Evolutionary conservation across 495 filamentous ascomycete species (phyloP), one percentile per base, ranked within the genome.

Genomic region (Sphaerosporella brunnea): DNA sequence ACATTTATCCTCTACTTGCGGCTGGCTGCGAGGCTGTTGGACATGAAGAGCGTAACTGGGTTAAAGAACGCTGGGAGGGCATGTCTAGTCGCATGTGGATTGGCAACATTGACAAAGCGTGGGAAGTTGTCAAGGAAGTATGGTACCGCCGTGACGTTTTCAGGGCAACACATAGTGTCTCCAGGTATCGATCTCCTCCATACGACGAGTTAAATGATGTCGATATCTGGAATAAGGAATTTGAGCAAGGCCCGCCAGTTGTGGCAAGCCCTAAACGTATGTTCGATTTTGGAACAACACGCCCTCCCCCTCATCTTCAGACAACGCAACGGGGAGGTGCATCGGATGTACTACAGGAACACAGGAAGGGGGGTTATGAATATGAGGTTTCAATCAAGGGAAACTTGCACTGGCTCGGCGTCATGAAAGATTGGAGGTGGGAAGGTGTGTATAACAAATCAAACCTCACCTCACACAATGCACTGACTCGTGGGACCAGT

Each of bases 401-500:
- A 10, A 64, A 66, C 28, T 64, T 79, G 51, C 81, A 86, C 61
- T 86, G 81, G 81, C 69, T 79, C 10, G 77, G 78, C 47, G 78
- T 86, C 37, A 86, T 86, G 81, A 73, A 74, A 50, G 80, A 84
- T 49, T 82, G 75, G 75, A 66, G 70, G 13, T 86, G 81, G 81
- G 81, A 85, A 71, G 75, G 79, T 82, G 65, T 64, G 69, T 60
- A 48, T 45, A n/a, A n/a, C n/a, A 52, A 44, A 48, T 36, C 16
- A 45, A 47, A 36, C 24, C 19, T 34, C 4, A 16, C n/a, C 10
- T 40, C n/a, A 40, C 10, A n/a, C 37, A 40, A 9, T 32, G 20
- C 21, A 21, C 37, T 40, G 37, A 40, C 37, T 16, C n/a, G n/a
- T 40, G 37, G 11, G 15, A 18, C 10, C 18, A 40, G 37, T 40